Conservation (phyloP, 2,329 filamentous ascomycete genomes). For the Helminthosporium solani region DNA sequence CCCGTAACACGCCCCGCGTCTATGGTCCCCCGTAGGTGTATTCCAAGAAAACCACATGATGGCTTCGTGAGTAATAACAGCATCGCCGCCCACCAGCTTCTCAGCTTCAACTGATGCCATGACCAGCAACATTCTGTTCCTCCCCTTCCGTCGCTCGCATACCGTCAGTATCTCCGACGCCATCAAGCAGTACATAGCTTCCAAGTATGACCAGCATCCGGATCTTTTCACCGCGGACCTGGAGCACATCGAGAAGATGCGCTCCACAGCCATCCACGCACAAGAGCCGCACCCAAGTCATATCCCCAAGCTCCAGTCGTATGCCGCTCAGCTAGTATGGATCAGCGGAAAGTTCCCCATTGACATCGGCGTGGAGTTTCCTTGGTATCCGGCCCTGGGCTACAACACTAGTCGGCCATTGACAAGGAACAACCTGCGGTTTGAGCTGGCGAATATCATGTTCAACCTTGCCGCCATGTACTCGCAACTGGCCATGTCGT, state of each 20-base stretch:
- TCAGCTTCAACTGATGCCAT: conserved; percentile 16
- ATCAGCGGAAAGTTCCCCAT: conserved; percentile 94
- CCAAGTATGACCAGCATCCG: conserved; percentile 97
- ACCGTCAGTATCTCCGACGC: conserved; percentile 75
- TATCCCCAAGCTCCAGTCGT: conserved; percentile 82
- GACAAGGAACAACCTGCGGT: conserved; percentile 66
- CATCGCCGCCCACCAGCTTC: background rate
- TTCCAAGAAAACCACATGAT: no score
- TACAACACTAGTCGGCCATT: conserved; percentile 78
- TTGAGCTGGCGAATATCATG: conserved; percentile 88
- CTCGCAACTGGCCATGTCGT: conserved; percentile 82
- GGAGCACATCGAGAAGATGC: conserved; percentile 78
- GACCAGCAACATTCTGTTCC: conserved; percentile 64
- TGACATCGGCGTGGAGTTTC: conserved; percentile 92
- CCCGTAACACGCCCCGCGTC: no score
- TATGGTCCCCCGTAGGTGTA: no score
- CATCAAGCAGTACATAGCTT: conserved; percentile 92
- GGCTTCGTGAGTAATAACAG: conserved; percentile 25
- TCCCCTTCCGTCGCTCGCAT: conserved; percentile 86
- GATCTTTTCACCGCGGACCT: conserved; percentile 94
- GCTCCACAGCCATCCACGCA: conserved; percentile 83
- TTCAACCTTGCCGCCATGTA: conserved; percentile 94
- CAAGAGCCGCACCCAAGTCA: conserved; percentile 86
- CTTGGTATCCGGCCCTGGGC: conserved; percentile 91
- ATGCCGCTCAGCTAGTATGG: conserved; percentile 91